Evolutionary conservation across 2,329 filamentous ascomycete species (phyloP), one percentile per base, ranked within the genome.

Genomic region (Pseudogymnoascus sp.): DNA sequence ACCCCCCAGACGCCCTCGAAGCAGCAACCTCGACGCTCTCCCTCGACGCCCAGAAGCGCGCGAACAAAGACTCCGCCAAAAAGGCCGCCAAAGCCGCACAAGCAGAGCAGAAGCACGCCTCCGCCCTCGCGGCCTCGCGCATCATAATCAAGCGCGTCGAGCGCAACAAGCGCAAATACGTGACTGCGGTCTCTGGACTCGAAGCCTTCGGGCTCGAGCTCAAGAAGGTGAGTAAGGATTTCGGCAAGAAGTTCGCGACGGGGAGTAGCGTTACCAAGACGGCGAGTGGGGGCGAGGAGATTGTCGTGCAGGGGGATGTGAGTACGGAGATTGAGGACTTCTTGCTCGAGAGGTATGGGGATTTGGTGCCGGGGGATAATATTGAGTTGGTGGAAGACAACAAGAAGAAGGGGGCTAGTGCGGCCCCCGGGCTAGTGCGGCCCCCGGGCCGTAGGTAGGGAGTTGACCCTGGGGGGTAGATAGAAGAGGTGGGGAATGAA

Each of bases 181-280:
- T 99, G 63, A 99, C 95, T 0, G 88, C 93, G 15, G 87, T 99
- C 17, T 86, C 86, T 7, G 95, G 95, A 0, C 81, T 99, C 19
- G 95, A 99, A 76, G 87, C 88, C 0, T 96, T 97, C 72, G 91
- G 91, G 0, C 77, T 97, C 44, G 93, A 97, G 64, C 83, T 97
- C 72, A 99, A 99, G 78, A 97, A 97, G 80, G 83, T 96, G 7
- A 88, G 93, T 64, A 97, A 97, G 81, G 95, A 97, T 73, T 87
- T 97, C 69, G 95, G 95, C 67, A 99, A 97, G 84, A 97, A 97
- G 78, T 97, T 99, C 74, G 95, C 95, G 31, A 97, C 95, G 9
- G 95, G 95, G 0, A 89, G 87, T 15, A 93, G 88, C 50, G 95
- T 99, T 50, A 97, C 93, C 8, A 96, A 97, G 79, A 84, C 89